phyloP scores from a whole-genome alignment of 306 rosid species.

The Prunus mira region DNA sequence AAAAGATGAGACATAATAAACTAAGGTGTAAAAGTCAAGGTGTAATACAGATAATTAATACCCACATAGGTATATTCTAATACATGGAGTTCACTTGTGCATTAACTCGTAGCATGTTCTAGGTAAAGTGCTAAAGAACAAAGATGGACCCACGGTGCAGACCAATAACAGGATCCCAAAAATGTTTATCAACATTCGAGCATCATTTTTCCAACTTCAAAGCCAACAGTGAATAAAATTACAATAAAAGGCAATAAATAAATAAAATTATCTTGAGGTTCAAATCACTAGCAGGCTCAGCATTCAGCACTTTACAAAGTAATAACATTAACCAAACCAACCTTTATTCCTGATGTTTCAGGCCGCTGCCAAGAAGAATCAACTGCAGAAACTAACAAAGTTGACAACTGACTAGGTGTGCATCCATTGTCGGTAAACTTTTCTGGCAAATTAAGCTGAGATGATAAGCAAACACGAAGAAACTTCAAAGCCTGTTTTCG shows the following conservation, averaged over 20 bases:
- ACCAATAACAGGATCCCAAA: background rate
- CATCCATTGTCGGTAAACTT: constrained; percentile 66
- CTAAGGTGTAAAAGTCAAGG: background rate
- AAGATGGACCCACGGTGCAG: background rate
- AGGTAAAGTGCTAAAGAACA: background rate
- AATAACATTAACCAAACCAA: constrained; percentile 29
- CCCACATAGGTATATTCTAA: background rate
- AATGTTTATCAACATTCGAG: background rate
- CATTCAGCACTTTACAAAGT: background rate
- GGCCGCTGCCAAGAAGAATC: constrained; percentile 72
- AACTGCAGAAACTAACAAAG: constrained; percentile 63
- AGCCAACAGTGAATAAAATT: background rate
- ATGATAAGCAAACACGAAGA: constrained; percentile 84
- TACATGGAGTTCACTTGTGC: background rate
- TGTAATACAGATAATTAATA: background rate
- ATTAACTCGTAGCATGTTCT: background rate
- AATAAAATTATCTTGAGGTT: background rate
- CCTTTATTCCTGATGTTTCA: constrained; percentile 79
- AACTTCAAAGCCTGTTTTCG: constrained; percentile 86
- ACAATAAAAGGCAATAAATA: background rate
- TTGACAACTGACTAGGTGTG: constrained; percentile 70
- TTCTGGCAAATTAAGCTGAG: constrained; percentile 98
- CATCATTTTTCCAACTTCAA: background rate
- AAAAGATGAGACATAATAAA: background rate
- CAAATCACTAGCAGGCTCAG: background rate